phyloP scores from a whole-genome alignment of 2,329 filamentous ascomycete species.

The Ascomycota sp. region DNA sequence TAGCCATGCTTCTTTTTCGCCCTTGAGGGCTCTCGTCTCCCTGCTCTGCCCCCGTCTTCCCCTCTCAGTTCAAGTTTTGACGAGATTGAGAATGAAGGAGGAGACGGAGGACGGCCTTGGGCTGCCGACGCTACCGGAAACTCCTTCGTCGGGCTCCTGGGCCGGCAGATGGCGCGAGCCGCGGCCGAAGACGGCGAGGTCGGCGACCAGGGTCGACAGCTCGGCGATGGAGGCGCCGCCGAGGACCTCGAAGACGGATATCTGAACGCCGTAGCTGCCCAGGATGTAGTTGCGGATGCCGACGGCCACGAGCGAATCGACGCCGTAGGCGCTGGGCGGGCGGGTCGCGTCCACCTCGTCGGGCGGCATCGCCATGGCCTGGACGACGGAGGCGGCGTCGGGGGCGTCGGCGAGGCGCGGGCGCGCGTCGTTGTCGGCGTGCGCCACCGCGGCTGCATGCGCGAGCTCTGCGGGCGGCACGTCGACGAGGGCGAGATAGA shows the following conservation, averaged over 20 bases:
- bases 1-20: too few species aligned
- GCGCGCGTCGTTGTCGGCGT: slow-evolving; percentile 10
- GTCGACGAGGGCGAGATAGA: slow-evolving; percentile 27
- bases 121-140: too few species aligned
- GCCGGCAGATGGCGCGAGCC: too few species aligned
- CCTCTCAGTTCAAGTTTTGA: too few species aligned
- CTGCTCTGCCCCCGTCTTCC: too few species aligned
- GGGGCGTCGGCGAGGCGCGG: slow-evolving; percentile 7
- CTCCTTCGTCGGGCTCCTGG: too few species aligned
- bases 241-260: slow-evolving; percentile 27
- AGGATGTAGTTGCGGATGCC: slow-evolving; percentile 30
- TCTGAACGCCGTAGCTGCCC: slow-evolving; percentile 19
- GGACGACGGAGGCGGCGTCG: slow-evolving; percentile 16
- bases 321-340: slow-evolving; percentile 23
- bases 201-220: slow-evolving; percentile 15
- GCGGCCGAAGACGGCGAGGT: too few species aligned
- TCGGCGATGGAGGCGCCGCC: slow-evolving; percentile 20
- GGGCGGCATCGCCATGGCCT: slow-evolving; percentile 22
- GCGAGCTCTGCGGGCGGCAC: slow-evolving; percentile 13
- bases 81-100: too few species aligned
- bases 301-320: slow-evolving; percentile 32
- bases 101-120: too few species aligned
- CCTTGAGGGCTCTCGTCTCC: too few species aligned
- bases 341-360: slow-evolving; percentile 22
- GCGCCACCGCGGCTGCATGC: slow-evolving; percentile 3